Evolutionary conservation across 2,329 filamentous ascomycete species (phyloP).

Genomic region (Tothia fuscella): DNA sequence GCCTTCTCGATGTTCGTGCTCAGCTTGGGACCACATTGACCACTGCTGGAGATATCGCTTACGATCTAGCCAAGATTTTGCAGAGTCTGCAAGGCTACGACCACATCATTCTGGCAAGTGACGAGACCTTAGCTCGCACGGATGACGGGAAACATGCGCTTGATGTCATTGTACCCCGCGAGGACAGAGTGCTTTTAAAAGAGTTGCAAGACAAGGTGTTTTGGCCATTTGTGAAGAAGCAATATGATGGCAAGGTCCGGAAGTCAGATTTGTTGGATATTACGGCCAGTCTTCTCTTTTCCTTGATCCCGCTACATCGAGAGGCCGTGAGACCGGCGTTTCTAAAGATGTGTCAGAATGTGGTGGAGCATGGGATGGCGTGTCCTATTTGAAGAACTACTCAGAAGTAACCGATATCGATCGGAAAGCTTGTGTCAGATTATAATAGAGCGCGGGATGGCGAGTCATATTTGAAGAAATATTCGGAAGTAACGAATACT

Average conservation of each 20-base stretch:
- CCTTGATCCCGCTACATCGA: not conserved
- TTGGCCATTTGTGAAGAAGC: not conserved
- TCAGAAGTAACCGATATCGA: not conserved
- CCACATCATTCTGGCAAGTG: slow-evolving; percentile 19
- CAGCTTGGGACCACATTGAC: slow-evolving; percentile 19
- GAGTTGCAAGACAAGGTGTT: slow-evolving; percentile 2
- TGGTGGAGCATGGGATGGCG: not conserved
- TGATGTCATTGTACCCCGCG: not conserved
- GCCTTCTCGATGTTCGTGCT: slow-evolving; percentile 22
- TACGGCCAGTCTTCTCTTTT: not conserved
- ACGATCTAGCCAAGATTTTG: slow-evolving; percentile 22
- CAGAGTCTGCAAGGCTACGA: slow-evolving; percentile 22
- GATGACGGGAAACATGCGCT: not conserved
- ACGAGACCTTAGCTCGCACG: not conserved
- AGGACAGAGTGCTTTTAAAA: not conserved
- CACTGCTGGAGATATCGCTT: slow-evolving; percentile 20
- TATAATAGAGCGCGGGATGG: not conserved
- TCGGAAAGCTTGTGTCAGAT: not conserved
- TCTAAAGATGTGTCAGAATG: slow-evolving; percentile 1
- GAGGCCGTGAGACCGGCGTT: not conserved
- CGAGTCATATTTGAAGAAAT: not conserved
- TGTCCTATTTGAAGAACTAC: not conserved
- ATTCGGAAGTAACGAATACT: not conserved
- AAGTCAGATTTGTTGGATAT: not conserved
- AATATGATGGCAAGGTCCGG: not conserved